Evolutionary conservation across 2,329 filamentous ascomycete genomes (phyloP).

Genomic region (Pseudopithomyces maydicus): DNA sequence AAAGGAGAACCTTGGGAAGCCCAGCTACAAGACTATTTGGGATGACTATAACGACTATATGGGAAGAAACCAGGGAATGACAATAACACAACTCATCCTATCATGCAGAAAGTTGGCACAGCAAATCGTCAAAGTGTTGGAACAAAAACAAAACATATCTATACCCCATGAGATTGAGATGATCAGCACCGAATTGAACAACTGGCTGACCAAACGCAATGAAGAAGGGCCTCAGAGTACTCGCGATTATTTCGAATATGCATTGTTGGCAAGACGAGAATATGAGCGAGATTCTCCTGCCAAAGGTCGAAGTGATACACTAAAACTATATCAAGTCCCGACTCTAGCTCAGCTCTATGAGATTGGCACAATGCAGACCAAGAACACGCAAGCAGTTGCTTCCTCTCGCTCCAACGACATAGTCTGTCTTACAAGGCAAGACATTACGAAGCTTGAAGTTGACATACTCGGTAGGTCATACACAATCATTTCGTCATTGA

Average conservation of each 20-base stretch:
- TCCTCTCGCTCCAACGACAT: slow-evolving; percentile 31
- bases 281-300: slow-evolving; percentile 17
- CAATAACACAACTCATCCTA: slow-evolving; percentile 22
- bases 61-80: slow-evolving; percentile 18
- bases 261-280: slow-evolving; percentile 30
- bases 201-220: slow-evolving; percentile 25
- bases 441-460: slow-evolving; percentile 40
- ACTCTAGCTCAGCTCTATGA: slow-evolving; percentile 35
- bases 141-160: slow-evolving; percentile 11
- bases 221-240: slow-evolving; percentile 16
- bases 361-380: slow-evolving; percentile 26
- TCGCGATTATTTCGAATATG: slow-evolving; percentile 29
- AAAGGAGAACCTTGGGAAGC: slow-evolving; percentile 9
- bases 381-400: slow-evolving; percentile 26
- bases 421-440: slow-evolving; percentile 35
- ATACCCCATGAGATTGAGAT: slow-evolving; percentile 22
- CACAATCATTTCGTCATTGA: too few species aligned
- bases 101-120: slow-evolving; percentile 30
- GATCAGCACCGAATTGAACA: slow-evolving; percentile 24
- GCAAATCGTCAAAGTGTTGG: slow-evolving; percentile 24
- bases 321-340: slow-evolving; percentile 32
- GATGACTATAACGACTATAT: slow-evolving; percentile 30
- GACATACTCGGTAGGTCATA: slow-evolving; percentile 20
- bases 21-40: slow-evolving; percentile 25
- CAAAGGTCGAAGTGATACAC: slow-evolving; percentile 12